These are phyloP conservation scores for Emericellopsis cladophorae DNA, from an alignment of 2,329 filamentous ascomycete species.

Conservation along the genomic window DNA sequence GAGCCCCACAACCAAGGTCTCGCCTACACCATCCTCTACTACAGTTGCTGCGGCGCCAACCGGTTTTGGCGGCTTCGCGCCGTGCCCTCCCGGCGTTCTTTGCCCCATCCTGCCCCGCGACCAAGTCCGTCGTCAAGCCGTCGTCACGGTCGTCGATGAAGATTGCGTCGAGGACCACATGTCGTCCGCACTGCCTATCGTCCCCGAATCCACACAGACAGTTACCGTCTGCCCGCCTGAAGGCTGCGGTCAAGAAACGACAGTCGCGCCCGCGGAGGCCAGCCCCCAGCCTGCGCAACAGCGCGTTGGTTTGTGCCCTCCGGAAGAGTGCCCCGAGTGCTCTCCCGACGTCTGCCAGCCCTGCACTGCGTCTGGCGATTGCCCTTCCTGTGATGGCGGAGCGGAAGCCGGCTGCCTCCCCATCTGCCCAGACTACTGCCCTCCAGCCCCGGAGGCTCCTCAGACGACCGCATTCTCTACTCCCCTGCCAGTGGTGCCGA, in stretches of 20 bases:
- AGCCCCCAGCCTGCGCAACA: too few relatives aligned
- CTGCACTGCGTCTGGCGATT: background rate
- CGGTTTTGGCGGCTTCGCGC: background rate
- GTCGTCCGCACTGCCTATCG: background rate
- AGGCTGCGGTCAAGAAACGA: background rate
- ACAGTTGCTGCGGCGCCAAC: background rate
- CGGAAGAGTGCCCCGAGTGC: background rate
- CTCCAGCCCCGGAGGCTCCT: background rate
- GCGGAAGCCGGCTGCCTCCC: background rate
- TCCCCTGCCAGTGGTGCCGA: slow-evolving; percentile 3
- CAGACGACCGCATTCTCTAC: background rate
- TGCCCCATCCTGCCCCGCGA: background rate
- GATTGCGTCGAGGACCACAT: background rate
- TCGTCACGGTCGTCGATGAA: background rate
- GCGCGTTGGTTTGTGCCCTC: background rate
- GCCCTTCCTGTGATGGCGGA: background rate
- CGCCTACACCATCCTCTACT: background rate
- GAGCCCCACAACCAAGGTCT: background rate
- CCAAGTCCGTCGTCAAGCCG: background rate
- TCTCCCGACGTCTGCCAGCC: slow-evolving; percentile 1
- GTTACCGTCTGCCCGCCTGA: background rate
- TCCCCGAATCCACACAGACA: background rate
- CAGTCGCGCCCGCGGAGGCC: too few relatives aligned
- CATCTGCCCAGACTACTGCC: slow-evolving; percentile 1
- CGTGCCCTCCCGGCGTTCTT: background rate